Base-by-base conservation (phyloP, 495 filamentous ascomycete genomes). In the Echria macrotheca region DNA sequence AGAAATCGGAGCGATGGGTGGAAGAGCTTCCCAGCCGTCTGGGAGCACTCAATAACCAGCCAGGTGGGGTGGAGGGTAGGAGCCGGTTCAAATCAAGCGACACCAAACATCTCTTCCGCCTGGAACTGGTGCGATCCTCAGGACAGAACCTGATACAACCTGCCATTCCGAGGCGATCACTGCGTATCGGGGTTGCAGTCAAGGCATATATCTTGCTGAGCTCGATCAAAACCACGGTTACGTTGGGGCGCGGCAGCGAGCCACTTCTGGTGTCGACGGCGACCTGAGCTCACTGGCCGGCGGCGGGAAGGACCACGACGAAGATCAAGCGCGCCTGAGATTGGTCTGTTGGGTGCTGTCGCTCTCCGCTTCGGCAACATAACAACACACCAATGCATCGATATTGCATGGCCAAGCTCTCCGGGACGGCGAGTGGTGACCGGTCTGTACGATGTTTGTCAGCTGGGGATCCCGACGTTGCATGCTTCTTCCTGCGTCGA, bases 161-260 rank as follows among this genome's bases (percentile, higher is more conserved):
- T 36, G 28, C 44, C 44, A 46, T 26, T 22, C 44, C 38, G 43
- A 40, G 23, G 26, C 40, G 33, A 56, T 52, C 54, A 49, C 41
- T 37, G 39, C 38, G 44, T 37, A 18, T 37, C 32, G 28, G 45
- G 49, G 54, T 46, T 29, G 29, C 48, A 56, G 19, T 32, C 43
- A 56, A 50, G 31, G 28, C 12, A 15, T 14, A 15, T 26, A 44
- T 17, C 14, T 32, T 50, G 54, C 45, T 26, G 33, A 14, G 19
- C 24, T 46, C 48, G 49, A 38, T 28, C 24, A 15, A 29, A 33
- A 11, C 26, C 14, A 7, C 14, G n/a, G n/a, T n/a, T n/a, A n/a
- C n/a, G 14, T 21, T 4, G 18, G 40, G 44, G 4, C 9, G 41
- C 44, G 47, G 25, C 42, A 47, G n/a, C 2, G 29, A 33, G 31